These are phyloP conservation scores for Neckera pumila DNA, from an alignment of 225 moss, liverwort and hornwort genomes.

Conservation along the genomic window DNA sequence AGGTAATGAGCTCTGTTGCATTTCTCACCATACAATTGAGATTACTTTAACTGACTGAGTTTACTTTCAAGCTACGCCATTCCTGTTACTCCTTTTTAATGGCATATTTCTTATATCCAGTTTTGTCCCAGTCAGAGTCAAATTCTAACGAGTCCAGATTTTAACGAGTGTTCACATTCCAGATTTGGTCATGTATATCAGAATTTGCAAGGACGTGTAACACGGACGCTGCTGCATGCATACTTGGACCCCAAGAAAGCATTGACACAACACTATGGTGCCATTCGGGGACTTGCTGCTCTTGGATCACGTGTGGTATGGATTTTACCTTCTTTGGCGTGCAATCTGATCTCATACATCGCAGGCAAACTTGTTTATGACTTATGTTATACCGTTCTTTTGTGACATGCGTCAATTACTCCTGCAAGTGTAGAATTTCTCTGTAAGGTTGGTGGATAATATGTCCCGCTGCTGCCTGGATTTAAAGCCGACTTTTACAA, in stretches of 20 bases:
- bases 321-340: background rate
- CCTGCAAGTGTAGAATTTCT: background rate
- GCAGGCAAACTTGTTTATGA: background rate
- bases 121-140: background rate
- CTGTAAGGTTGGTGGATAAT: background rate
- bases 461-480: background rate
- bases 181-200: conserved; percentile 94
- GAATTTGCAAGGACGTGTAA: conserved; percentile 85
- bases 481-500: background rate
- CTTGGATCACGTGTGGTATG: conserved; percentile 88
- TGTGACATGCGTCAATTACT: background rate
- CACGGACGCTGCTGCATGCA: conserved; percentile 71
- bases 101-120: background rate
- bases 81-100: background rate
- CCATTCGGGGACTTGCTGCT: conserved; percentile 79
- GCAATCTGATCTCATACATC: background rate
- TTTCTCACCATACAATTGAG: background rate
- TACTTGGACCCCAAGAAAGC: conserved; percentile 94
- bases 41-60: background rate
- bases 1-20: conserved; percentile 21
- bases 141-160: background rate
- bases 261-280: conserved; percentile 96
- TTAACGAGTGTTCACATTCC: background rate
- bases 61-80: background rate
- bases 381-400: background rate